Base-by-base conservation (phyloP, 2,329 filamentous ascomycete species). In the Trichoderma atrobrunneum region DNA sequence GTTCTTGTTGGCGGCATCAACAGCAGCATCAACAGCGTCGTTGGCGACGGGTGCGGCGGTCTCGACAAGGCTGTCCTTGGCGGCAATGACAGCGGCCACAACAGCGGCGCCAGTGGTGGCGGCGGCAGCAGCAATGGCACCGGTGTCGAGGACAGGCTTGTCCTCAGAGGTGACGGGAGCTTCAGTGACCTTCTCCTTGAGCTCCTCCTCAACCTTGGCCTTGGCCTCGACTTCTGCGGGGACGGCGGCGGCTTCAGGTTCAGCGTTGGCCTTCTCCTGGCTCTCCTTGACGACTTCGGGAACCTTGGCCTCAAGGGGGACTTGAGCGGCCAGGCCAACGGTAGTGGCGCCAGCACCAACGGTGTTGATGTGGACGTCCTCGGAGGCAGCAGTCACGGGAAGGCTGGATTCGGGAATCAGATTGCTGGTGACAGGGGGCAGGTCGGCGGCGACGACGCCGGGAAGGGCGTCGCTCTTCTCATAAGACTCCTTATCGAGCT, bases 341-440 rank as follows among this genome's bases (percentile, higher is more conserved):
- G 93, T 95, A 54, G 92, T 92, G 3, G 91, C 81, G 80, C 84
- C 76, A 82, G 89, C 76, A 76, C 83, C 77, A 76, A 84, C 85
- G n/a, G 85, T 87, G 76, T 85, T 87, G 76, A 90, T 86, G 67
- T 83, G 82, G 63, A 83, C 84, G 70, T 84, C 83, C 32, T 78
- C 60, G 7, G 56, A 77, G 68, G 79, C 80, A 68, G 80, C 78
- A 39, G 79, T 76, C 68, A 94, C 91, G 14, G 93, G 92, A 74
- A 96, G 86, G 81, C 92, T 93, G 8, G 93, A 95, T 83, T 97
- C 93, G 21, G 94, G 93, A 75, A 96, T 94, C 80, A 93, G 84
- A 81, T 86, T 90, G 74, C 85, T 87, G 60, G 87, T 85, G 71
- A 91, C 82, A 11, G 86, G 85, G 34, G 89, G 88, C 43, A 91